phyloP scores from a whole-genome alignment of 768 basidiomycete genomes.

The Royoungia palumana region DNA sequence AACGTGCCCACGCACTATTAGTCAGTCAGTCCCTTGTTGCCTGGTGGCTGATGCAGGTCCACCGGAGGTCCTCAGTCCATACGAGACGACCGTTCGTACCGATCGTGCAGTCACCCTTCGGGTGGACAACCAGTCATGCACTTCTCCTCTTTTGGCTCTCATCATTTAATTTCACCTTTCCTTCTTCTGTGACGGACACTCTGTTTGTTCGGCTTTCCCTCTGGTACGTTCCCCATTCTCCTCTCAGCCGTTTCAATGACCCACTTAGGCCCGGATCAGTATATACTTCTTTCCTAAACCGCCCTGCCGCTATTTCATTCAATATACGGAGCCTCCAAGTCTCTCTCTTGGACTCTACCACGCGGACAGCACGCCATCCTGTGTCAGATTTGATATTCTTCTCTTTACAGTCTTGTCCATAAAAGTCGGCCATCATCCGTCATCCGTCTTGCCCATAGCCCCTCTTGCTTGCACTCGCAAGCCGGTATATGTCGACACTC shows the following conservation, averaged over 20 bases:
- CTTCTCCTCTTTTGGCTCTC: constrained; percentile 25
- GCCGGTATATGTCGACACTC: constrained; percentile 22
- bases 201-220: constrained; percentile 27
- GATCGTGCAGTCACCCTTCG: constrained; percentile 26
- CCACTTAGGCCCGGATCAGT: constrained; percentile 28
- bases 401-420: constrained; percentile 13
- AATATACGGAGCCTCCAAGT: constrained; percentile 14
- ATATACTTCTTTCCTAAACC: constrained; percentile 24
- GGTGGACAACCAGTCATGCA: constrained; percentile 22
- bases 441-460: constrained; percentile 32
- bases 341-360: constrained; percentile 19
- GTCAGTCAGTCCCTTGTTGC: constrained; percentile 15
- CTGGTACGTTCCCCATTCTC: constrained; percentile 27
- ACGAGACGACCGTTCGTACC: constrained; percentile 20
- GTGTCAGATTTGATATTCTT: constrained; percentile 33
- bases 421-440: constrained; percentile 22
- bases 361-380: constrained; percentile 31
- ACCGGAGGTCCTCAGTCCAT: constrained; percentile 19
- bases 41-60: constrained; percentile 17
- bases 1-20: constrained; percentile 23
- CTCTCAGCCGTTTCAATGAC: constrained; percentile 25
- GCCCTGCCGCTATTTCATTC: constrained; percentile 17
- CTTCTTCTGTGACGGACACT: constrained; percentile 31
- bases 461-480: constrained; percentile 27
- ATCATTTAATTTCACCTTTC: constrained; percentile 30